Evolutionary conservation across 164 flowering plant species (phyloP).

Genomic region (Kalanchoe fedtschenkoi): DNA sequence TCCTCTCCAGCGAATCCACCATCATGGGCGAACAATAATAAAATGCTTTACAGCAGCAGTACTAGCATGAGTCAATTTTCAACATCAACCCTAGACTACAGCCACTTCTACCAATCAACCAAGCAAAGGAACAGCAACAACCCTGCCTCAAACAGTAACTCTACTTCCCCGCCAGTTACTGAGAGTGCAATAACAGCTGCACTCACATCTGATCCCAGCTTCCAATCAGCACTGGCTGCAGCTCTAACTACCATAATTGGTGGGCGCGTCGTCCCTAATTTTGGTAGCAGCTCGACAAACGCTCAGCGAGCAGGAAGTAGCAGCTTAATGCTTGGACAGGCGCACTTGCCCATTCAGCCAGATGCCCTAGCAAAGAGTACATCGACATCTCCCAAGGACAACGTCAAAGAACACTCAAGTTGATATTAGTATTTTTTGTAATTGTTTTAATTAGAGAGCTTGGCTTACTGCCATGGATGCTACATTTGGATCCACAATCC

Average conservation of each 20-base stretch:
- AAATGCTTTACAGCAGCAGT: not conserved
- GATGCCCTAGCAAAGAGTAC: not conserved
- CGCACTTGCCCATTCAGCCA: too few species aligned
- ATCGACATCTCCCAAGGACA: not conserved
- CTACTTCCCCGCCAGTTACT: too few species aligned
- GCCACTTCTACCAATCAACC: slow-evolving; percentile 8
- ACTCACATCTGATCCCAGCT: slow-evolving; percentile 31
- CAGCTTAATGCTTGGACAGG: not conserved
- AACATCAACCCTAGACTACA: slow-evolving; percentile 5
- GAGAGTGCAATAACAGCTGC: slow-evolving; percentile 37
- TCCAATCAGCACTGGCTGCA: slow-evolving; percentile 31
- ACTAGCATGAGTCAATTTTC: not conserved
- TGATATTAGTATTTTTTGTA: not conserved
- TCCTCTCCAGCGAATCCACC: slow-evolving; percentile 13
- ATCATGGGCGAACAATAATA: not conserved
- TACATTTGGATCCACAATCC: too few species aligned
- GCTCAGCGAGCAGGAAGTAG: not conserved
- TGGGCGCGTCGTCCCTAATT: not conserved
- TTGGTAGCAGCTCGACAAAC: too few species aligned
- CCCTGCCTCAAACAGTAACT: slow-evolving; percentile 13
- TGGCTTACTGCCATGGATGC: not conserved
- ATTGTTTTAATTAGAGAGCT: not conserved
- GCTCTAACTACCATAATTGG: slow-evolving; percentile 30
- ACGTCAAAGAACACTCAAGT: not conserved
- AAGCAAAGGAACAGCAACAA: slow-evolving; percentile 9